A percentile compares a stretch with the other conserved stretches of the same genome.
Evolutionary conservation across 306 rosid species (phyloP).

Genomic region (Cotoneaster glaucophyllus): DNA sequence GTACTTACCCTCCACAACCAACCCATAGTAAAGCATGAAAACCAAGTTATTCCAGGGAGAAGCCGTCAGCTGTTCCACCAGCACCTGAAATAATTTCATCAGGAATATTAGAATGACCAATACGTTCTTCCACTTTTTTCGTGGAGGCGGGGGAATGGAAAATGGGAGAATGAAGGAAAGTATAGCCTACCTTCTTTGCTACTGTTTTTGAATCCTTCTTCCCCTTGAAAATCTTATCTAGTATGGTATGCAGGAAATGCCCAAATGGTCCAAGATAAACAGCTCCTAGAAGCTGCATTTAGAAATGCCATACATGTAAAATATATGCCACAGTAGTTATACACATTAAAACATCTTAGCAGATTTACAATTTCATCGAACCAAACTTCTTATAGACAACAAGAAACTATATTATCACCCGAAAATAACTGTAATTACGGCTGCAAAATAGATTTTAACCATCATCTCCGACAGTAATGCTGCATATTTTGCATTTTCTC

Average conservation of each 20-base stretch:
- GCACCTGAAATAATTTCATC: conserved; percentile 47
- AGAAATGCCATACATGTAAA: not conserved
- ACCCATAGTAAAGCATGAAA: conserved; percentile 81
- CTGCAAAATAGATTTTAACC: not conserved
- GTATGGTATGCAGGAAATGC: conserved; percentile 55
- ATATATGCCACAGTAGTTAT: not conserved
- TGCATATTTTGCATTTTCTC: not conserved
- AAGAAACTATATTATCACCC: not conserved
- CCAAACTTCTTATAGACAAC: not conserved
- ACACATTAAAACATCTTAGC: not conserved
- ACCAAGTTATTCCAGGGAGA: conserved; percentile 87
- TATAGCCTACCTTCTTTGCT: conserved; percentile 64
- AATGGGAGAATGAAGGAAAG: conserved; percentile 7
- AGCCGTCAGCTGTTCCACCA: conserved; percentile 76
- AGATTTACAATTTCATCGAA: not conserved
- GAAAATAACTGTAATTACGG: not conserved
- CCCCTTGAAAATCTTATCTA: conserved; percentile 88
- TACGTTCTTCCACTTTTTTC: not conserved
- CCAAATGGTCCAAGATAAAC: conserved; percentile 94
- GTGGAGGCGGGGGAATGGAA: not conserved
- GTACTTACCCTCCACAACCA: conserved; percentile 68
- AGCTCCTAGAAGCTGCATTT: conserved; percentile 76
- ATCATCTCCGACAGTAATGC: not conserved
- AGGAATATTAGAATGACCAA: not conserved
- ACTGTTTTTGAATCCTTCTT: conserved; percentile 85